Evolutionary conservation across 768 basidiomycete genomes (phyloP), one percentile per base, ranked within the genome.

Genomic region (Boletus reticuloceps): DNA sequence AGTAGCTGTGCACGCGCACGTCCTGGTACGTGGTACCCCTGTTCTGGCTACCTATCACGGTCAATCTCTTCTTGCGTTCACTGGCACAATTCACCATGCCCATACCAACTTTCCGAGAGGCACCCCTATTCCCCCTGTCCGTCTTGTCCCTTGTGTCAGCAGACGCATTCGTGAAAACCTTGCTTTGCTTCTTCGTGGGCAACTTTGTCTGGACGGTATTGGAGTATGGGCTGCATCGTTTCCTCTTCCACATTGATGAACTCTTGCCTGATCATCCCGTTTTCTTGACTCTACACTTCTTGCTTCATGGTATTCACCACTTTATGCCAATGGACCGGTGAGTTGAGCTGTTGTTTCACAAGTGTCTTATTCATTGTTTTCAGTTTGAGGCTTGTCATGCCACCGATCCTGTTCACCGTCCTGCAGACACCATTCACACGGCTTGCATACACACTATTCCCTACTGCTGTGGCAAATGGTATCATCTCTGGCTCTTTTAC

Each of bases 251-350:
- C 72, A 75, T 99, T 63, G 97, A 99, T 67, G 79, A 84, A 10
- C 72, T 79, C 65, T 81, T 99, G 20, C 97, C 97, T 3, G 97
- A 99, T 72, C 78, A 75, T 54, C 87, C 88, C 6, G 73, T 75
- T 49, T 91, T 88, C 73, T 78, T 98, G 65, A 84, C 85, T 41
- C 68, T 98, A 25, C 97, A 99, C 69, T 99, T 99, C 75, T 69
- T 91, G 64, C 77, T 92, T 68, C 97, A 98, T 66, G 97, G 97
- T 16, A 85, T 99, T 36, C 97, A 99, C 68, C 97, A 99, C 72
- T 99, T 95, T 67, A 77, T 99, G 59, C 97, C 94, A 16, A 97
- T 98, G 94, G 94, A 97, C 67, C 78, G 85, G 89, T 91, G 65
- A 58, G 82, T 72, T 10, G 7, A 39, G 17, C 46, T 17, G 49